A percentile compares a stretch with the other conserved stretches of the same genome.
phyloP scores from a whole-genome alignment of 2,329 filamentous ascomycete genomes.

The Cadophora luteo-olivacea region DNA sequence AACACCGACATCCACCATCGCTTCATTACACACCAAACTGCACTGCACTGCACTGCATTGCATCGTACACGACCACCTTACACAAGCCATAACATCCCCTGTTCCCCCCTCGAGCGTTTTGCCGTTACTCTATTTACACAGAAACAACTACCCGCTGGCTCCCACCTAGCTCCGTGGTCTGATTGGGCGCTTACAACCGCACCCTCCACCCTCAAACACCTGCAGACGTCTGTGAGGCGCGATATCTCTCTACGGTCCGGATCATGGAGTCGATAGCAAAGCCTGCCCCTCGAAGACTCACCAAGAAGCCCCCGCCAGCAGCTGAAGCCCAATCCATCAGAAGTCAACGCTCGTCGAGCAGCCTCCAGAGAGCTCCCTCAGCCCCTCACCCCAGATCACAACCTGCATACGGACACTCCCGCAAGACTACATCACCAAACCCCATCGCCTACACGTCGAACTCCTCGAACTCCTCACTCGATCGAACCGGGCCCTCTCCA shows the following conservation, averaged over 20 bases:
- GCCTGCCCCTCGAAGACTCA: slow-evolving; percentile 60
- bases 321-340: slow-evolving; percentile 55
- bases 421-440: slow-evolving; percentile 52
- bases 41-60: neutral
- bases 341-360: slow-evolving; percentile 69
- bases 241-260: slow-evolving; percentile 12
- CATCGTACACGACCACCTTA: neutral
- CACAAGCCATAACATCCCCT: neutral
- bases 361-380: slow-evolving; percentile 65
- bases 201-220: slow-evolving; percentile 20
- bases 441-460: slow-evolving; percentile 49
- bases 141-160: slow-evolving; percentile 11
- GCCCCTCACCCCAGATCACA: slow-evolving; percentile 53
- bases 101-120: neutral
- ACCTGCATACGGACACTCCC: slow-evolving; percentile 44
- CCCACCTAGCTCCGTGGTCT: neutral
- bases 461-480: slow-evolving; percentile 44
- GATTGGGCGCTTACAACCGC: slow-evolving; percentile 14
- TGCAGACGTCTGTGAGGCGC: slow-evolving; percentile 17
- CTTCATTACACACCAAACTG: neutral
- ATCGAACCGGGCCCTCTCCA: slow-evolving; percentile 43
- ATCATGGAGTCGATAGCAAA: slow-evolving; percentile 43
- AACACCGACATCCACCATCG: neutral
- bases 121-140: slow-evolving; percentile 6
- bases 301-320: slow-evolving; percentile 63